Evolutionary conservation across 345 rosid genomes (phyloP).

Genomic region (Camelina hispida): DNA sequence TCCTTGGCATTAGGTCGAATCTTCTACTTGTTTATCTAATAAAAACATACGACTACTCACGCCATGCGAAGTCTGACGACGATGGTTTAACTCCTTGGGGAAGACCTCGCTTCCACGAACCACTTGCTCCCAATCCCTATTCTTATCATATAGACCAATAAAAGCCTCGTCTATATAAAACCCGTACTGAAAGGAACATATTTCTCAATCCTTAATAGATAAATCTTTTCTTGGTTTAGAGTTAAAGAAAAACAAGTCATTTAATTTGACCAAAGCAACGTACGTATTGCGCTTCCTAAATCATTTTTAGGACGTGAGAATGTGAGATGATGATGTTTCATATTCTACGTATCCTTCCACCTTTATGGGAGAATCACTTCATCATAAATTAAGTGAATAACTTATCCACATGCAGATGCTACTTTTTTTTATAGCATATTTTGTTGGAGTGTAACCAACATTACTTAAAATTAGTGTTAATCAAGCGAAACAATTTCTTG

Average conservation of each 20-base stretch:
- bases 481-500: neutral
- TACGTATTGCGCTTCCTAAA: neutral
- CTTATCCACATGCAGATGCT: slow-evolving; percentile 2
- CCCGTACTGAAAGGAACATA: neutral
- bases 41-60: too few relatives aligned
- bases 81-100: neutral
- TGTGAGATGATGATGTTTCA: neutral
- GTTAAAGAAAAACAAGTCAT: neutral
- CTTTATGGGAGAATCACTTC: slow-evolving; percentile 19
- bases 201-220: neutral
- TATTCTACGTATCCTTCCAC: neutral
- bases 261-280: neutral
- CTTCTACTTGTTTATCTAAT: neutral
- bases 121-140: neutral
- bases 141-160: neutral
- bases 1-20: neutral
- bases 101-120: neutral
- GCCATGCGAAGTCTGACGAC: neutral
- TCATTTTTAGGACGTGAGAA: neutral
- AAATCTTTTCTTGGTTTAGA: neutral
- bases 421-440: neutral
- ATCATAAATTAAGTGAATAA: neutral
- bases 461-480: neutral
- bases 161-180: neutral
- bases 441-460: neutral